These are phyloP conservation scores for Esteya vermicola DNA, from an alignment of 2,329 filamentous ascomycete species.

Conservation along the genomic window DNA sequence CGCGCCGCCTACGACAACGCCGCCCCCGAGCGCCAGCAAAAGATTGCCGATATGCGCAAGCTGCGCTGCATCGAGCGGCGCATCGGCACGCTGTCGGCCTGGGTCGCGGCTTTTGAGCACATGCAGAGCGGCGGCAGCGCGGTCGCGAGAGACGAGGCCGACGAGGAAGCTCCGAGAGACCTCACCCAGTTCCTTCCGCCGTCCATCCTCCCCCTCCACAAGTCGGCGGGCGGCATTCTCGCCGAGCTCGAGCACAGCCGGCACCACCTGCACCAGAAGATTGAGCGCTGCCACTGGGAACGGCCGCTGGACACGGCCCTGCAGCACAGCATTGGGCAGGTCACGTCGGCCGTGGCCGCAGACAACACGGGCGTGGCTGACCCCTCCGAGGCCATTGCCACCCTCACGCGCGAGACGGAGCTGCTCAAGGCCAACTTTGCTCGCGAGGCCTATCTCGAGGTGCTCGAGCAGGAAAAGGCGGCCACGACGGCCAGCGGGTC, in stretches of 20 bases:
- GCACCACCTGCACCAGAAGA: slow-evolving; percentile 75
- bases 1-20: slow-evolving; percentile 76
- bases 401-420: slow-evolving; percentile 68
- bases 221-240: slow-evolving; percentile 77
- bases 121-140: slow-evolving; percentile 52
- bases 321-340: slow-evolving; percentile 67
- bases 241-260: slow-evolving; percentile 80
- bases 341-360: slow-evolving; percentile 58
- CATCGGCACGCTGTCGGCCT: slow-evolving; percentile 73
- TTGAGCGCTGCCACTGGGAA: slow-evolving; percentile 76
- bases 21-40: slow-evolving; percentile 61
- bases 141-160: slow-evolving; percentile 53
- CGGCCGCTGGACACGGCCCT: slow-evolving; percentile 75
- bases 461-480: slow-evolving; percentile 71
- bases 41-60: slow-evolving; percentile 64
- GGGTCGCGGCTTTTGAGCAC: slow-evolving; percentile 83
- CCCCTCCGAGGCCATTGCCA: slow-evolving; percentile 49
- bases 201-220: slow-evolving; percentile 62
- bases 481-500: slow-evolving; percentile 42
- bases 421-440: slow-evolving; percentile 72
- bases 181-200: no score
- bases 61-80: slow-evolving; percentile 70
- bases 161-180: slow-evolving; percentile 44
- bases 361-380: slow-evolving; percentile 42
- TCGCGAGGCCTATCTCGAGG: slow-evolving; percentile 60